Conservation (phyloP, 2,329 filamentous ascomycete species). For the Bipolaris cookei region DNA sequence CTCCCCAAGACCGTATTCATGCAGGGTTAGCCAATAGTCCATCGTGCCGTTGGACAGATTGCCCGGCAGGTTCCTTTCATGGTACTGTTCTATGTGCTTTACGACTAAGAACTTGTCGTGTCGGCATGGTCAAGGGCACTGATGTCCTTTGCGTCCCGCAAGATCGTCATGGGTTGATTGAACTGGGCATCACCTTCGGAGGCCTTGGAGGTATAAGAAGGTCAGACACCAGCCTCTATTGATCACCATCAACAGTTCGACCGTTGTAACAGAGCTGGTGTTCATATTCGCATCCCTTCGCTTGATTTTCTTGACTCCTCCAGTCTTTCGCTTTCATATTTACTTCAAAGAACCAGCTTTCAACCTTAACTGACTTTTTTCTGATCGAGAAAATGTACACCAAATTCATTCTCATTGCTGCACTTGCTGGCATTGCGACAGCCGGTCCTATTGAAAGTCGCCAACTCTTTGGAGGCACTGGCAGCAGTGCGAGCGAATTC, state of each 20-base stretch:
- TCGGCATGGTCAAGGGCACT: constrained; percentile 9
- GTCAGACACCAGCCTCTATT: background rate
- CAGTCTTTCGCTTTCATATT: background rate
- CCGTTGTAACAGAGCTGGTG: background rate
- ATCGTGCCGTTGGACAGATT: constrained; percentile 1
- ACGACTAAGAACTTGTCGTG: background rate
- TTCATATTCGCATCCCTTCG: constrained; percentile 4
- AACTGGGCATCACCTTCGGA: background rate
- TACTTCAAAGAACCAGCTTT: background rate
- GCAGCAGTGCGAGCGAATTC: constrained; percentile 48
- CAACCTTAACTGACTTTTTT: background rate
- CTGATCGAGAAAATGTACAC: constrained; percentile 32
- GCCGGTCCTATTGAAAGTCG: constrained; percentile 35
- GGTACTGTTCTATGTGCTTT: background rate
- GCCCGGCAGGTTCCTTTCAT: constrained; percentile 11
- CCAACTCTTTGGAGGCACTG: constrained; percentile 29
- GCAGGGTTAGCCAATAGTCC: constrained; percentile 7
- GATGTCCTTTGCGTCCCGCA: background rate
- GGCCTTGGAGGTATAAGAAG: constrained; percentile 9
- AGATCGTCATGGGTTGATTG: constrained; percentile 4
- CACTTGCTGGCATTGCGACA: constrained; percentile 29
- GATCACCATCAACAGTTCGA: constrained; percentile 3
- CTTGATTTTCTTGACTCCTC: constrained; percentile 5
- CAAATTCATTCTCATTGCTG: constrained; percentile 31
- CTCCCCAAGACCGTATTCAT: background rate